Evolutionary conservation across 176 grass and related monocot genomes (phyloP), one percentile per base, ranked within the genome.

Genomic region (Pontederia paniculata): DNA sequence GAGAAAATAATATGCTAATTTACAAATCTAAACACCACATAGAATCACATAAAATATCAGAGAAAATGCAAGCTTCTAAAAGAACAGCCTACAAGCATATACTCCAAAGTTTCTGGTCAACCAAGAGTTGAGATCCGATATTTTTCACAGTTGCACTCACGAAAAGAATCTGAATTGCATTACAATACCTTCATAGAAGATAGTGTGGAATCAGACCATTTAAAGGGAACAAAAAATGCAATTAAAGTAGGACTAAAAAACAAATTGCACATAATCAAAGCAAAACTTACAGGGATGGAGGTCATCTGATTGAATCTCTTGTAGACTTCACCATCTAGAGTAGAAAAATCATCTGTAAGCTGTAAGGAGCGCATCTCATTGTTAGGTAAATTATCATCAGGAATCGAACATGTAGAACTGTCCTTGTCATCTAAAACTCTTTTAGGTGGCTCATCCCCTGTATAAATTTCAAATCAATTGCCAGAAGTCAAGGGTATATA

Each of bases 251-350:
- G 28, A 37, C 28, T 5, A 25, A 9, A 64, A 5, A 15, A 37
- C 28, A 7, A 16, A 20, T 23, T 10, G 7, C 18, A 12, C 5
- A 17, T 14, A 21, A 41, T 9, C 21, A 31, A 53, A 16, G 23
- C 20, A 17, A 18, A 69, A 70, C 83, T 82, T 75, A 88, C 79
- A 62, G 63, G 84, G 57, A 82, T 70, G 9, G 84, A 68, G 49
- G 79, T 68, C 84, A 79, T 88, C 53, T 79, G 84, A 76, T 88
- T 88, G 49, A 82, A 64, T 42, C 79, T 69, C 53, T 82, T 82
- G 11, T 75, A 78, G 64, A 88, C 79, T 72, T 88, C 79, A 57
- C 79, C 75, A 60, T 88, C 84, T 57, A 73, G 72, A 57, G 62
- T 62, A 72, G 71, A 82, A 71, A 59, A 76, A 65, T 79, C 75